These are phyloP conservation scores for Neurospora pannonica DNA, from an alignment of 495 filamentous ascomycete species.

Conservation along the genomic window DNA sequence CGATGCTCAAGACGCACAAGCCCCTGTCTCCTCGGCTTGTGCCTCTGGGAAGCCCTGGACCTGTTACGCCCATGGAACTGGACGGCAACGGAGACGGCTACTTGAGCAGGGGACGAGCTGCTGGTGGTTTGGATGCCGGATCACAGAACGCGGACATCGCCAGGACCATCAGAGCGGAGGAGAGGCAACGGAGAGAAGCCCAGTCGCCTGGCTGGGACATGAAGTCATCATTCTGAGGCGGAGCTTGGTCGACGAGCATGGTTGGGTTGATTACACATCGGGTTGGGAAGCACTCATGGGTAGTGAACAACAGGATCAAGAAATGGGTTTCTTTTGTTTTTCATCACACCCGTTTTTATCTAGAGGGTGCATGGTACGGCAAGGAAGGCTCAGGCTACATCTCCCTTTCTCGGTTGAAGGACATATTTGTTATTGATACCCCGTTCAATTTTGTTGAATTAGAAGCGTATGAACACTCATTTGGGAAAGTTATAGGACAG, in stretches of 20 bases:
- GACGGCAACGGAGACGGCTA: slow-evolving; percentile 47
- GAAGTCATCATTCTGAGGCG: background rate
- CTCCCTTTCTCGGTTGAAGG: background rate
- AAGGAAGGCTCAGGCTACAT: background rate
- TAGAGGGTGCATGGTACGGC: background rate
- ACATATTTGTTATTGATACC: background rate
- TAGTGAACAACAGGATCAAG: background rate
- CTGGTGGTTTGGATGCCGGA: background rate
- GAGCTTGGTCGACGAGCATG: background rate
- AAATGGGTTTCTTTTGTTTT: background rate
- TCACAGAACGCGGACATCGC: background rate
- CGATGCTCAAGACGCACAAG: slow-evolving; percentile 27
- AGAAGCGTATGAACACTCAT: background rate
- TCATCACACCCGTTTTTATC: background rate
- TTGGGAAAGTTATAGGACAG: background rate
- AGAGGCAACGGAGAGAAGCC: background rate
- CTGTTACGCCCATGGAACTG: slow-evolving; percentile 66
- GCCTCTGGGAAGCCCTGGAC: slow-evolving; percentile 65
- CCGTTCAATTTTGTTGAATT: background rate
- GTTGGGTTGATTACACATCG: background rate
- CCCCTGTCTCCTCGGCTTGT: slow-evolving; percentile 54
- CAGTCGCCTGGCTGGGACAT: background rate
- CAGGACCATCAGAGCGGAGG: background rate
- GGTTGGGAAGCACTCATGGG: background rate
- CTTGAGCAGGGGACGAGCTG: slow-evolving; percentile 30